Evolutionary conservation across 1,284 basidiomycete species (phyloP).

Genomic region (Chondrostereum purpureum): DNA sequence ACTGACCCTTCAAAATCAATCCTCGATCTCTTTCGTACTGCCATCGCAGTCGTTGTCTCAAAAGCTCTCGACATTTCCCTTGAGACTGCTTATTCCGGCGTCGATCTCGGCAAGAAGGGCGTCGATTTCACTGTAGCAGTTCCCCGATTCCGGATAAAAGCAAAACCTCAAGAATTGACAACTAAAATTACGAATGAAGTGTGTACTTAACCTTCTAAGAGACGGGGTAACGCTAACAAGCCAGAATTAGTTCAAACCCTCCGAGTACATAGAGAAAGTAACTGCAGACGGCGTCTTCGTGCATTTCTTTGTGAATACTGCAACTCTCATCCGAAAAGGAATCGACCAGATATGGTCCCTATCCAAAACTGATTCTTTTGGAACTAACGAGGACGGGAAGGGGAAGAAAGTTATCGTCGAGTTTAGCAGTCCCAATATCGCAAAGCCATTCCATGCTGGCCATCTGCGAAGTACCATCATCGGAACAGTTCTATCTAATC

Average conservation of each 20-base stretch:
- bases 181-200: slow-evolving; percentile 72
- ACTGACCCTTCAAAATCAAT: slow-evolving; percentile 69
- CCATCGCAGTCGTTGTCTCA: slow-evolving; percentile 75
- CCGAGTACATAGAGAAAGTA: background rate
- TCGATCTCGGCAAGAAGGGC: slow-evolving; percentile 89
- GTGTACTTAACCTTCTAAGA: slow-evolving; percentile 21
- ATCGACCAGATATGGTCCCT: background rate
- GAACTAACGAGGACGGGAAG: background rate
- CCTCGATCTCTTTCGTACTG: slow-evolving; percentile 81
- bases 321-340: background rate
- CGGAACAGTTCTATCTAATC: slow-evolving; percentile 13
- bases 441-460: slow-evolving; percentile 15
- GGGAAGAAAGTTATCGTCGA: slow-evolving; percentile 13
- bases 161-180: slow-evolving; percentile 77
- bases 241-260: background rate
- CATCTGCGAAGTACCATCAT: slow-evolving; percentile 16
- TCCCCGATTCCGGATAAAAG: slow-evolving; percentile 83
- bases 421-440: slow-evolving; percentile 12
- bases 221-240: background rate
- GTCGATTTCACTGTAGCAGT: slow-evolving; percentile 90
- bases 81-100: slow-evolving; percentile 72
- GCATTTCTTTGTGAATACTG: background rate
- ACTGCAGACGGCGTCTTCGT: background rate
- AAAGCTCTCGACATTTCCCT: slow-evolving; percentile 52
- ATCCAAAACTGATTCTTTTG: background rate